Evolutionary conservation across 225 moss, liverwort and hornwort species (phyloP), one percentile per base, ranked within the genome.

Genomic region (Marchantia polymorpha): DNA sequence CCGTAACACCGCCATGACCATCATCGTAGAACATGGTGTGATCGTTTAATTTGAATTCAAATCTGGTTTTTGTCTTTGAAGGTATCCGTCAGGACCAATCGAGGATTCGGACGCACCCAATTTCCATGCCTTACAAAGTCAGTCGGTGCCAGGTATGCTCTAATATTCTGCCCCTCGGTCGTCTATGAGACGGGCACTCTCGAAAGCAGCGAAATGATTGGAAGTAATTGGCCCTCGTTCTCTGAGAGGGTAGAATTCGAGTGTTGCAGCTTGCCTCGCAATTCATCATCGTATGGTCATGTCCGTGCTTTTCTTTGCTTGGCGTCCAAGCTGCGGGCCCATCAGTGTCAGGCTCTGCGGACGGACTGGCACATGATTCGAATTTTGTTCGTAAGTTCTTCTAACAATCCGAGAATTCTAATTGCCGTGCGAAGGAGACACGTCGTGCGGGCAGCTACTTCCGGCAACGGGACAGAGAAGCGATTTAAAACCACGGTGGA

Each of bases 401-500:
- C 49, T 71, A 51, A 12, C 15, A 39, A 39, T 39, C 39, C 12
- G n/a, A 61, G 65, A 26, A 65, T n/a, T n/a, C n/a, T n/a, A n/a
- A n/a, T 23, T 80, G 81, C 49, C 3, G 22, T 71, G 49, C 51
- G 63, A 84, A 96, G 93, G 89, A 91, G 82, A 75, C 78, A 52
- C 39, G 67, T 75, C 27, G 86, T 85, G 55, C 69, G 70, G 73
- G 87, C 88, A 77, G 87, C 82, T 83, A 77, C 79, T 72, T 85
- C 86, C 79, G 86, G 87, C 67, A 69, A 90, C 50, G 85, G 82
- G 61, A 89, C 92, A 10, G 95, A 93, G 83, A 92, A 90, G 79
- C 78, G 87, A 20, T 96, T 92, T 54, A 90, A 92, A 89, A 87
- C 87, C 54, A 92, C 96, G 26, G 83, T 94, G 74, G 94, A 94